Percentiles rank a stretch among this genome's conserved stretches.
These are phyloP conservation scores for Brettanomyces anomalus DNA, from an alignment of 805 yeast genomes.

Conservation along the genomic window DNA sequence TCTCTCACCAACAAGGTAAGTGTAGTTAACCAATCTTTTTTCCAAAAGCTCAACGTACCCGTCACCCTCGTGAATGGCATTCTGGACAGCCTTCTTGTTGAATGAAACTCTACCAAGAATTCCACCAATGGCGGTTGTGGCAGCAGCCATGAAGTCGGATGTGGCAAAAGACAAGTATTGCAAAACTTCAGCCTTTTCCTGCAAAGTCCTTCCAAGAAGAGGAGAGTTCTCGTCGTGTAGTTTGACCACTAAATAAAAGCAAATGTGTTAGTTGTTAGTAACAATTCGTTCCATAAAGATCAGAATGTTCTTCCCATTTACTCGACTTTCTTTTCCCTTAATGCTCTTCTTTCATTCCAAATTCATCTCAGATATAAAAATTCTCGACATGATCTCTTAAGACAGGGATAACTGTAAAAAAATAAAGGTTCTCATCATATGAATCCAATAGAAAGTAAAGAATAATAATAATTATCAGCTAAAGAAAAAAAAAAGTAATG, in stretches of 20 bases:
- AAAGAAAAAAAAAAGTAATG: no score
- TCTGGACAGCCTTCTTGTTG: conserved; percentile 55
- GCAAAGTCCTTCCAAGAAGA: conserved; percentile 51
- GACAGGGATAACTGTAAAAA: conserved; percentile 80
- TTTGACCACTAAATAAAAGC: conserved; percentile 30
- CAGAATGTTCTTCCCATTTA: no score
- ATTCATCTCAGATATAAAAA: conserved; percentile 21
- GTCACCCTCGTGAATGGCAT: conserved; percentile 27
- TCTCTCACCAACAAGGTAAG: conserved; percentile 41
- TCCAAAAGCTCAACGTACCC: conserved; percentile 39
- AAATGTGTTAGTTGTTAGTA: background rate
- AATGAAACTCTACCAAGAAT: conserved; percentile 58
- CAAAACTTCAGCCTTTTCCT: conserved; percentile 57
- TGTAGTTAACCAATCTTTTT: conserved; percentile 38
- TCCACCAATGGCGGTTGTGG: conserved; percentile 47
- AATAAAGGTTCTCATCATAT: conserved; percentile 49
- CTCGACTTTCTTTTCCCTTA: background rate
- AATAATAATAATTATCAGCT: no score
- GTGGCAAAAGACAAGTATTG: conserved; percentile 75
- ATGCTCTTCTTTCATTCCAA: conserved; percentile 31
- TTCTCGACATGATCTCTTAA: conserved; percentile 70
- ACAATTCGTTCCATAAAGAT: no score
- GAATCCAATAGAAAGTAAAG: conserved; percentile 3
- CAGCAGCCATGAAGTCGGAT: conserved; percentile 47
- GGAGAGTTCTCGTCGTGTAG: conserved; percentile 34